Percentiles rank a stretch among this genome's conserved stretches.
phyloP scores from a whole-genome alignment of 2,329 filamentous ascomycete genomes.

The Scedosporium aurantiacum region DNA sequence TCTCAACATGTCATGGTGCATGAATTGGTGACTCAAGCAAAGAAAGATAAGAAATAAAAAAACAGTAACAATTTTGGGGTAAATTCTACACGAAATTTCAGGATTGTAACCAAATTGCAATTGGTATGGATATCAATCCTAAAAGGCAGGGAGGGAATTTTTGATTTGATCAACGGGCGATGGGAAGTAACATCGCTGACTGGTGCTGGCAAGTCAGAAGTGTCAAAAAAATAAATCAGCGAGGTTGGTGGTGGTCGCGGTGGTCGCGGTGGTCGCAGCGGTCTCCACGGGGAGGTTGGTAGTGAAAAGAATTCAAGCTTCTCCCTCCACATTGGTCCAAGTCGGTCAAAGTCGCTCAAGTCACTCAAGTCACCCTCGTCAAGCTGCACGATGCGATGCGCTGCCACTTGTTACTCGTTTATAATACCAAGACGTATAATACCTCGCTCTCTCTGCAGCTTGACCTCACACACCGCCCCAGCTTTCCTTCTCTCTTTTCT shows the following conservation, averaged over 20 bases:
- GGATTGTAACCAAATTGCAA: background rate
- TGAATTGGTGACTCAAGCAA: background rate
- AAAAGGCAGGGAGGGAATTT: background rate
- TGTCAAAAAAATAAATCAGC: background rate
- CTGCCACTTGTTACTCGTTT: background rate
- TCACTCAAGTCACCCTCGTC: background rate
- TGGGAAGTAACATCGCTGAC: background rate
- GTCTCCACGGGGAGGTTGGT: slow-evolving; percentile 1
- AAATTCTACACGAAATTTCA: background rate
- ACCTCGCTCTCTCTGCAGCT: background rate
- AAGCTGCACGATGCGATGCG: background rate
- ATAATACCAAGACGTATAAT: background rate
- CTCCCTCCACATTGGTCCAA: background rate
- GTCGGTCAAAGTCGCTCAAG: background rate
- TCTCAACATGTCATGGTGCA: too few relatives aligned
- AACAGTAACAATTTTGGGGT: background rate
- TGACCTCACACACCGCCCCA: background rate
- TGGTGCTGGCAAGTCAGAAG: background rate
- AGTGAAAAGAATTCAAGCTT: background rate
- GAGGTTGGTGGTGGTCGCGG: slow-evolving; percentile 2
- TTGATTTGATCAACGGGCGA: background rate
- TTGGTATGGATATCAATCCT: background rate
- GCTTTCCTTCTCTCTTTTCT: background rate
- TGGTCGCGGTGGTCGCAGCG: background rate
- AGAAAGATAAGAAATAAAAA: background rate